A percentile compares a stretch with the other conserved stretches of the same genome.
These are phyloP conservation scores for Jatropha podagrica DNA, from an alignment of 441 rosid species.

Conservation along the genomic window DNA sequence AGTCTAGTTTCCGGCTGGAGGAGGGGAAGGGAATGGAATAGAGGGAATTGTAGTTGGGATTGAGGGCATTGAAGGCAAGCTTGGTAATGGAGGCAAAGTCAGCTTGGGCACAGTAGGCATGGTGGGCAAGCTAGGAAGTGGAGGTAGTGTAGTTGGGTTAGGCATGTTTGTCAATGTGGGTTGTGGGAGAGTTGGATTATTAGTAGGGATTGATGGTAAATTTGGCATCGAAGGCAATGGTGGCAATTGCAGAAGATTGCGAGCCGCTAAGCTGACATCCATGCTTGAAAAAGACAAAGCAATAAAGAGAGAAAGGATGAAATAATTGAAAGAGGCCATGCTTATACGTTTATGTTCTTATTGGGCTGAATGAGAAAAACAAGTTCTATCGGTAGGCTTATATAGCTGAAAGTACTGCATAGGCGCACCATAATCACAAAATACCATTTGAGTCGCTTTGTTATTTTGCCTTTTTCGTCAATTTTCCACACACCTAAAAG, in stretches of 20 bases:
- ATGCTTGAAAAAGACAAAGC: conserved; percentile 24
- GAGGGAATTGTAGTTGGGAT: conserved; percentile 19
- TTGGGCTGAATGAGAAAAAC: too few relatives aligned
- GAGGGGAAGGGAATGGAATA: conserved; percentile 8
- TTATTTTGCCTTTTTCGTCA: too few relatives aligned
- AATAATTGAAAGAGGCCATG: conserved; percentile 1
- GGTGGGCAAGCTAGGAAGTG: conserved; percentile 31
- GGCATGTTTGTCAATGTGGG: conserved; percentile 26
- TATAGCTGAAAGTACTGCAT: too few relatives aligned
- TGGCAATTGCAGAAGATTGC: conserved; percentile 35
- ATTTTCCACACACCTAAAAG: too few relatives aligned
- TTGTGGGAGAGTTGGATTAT: conserved; percentile 1
- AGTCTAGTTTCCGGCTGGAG: conserved; percentile 8
- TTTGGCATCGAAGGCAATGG: neutral
- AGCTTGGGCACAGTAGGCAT: conserved; percentile 22
- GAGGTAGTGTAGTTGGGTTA: conserved; percentile 24
- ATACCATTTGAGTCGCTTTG: too few relatives aligned
- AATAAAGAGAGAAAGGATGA: conserved; percentile 20
- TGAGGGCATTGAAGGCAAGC: conserved; percentile 24
- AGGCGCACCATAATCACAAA: too few relatives aligned
- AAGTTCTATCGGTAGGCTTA: too few relatives aligned
- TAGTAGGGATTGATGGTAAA: conserved; percentile 17
- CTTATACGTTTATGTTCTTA: too few relatives aligned
- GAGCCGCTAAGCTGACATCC: conserved; percentile 26
- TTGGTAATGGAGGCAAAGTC: conserved; percentile 28